Percentiles rank a stretch among this genome's conserved stretches.
Evolutionary conservation across 495 filamentous ascomycete genomes (phyloP).

Genomic region (Bacidia rubella): DNA sequence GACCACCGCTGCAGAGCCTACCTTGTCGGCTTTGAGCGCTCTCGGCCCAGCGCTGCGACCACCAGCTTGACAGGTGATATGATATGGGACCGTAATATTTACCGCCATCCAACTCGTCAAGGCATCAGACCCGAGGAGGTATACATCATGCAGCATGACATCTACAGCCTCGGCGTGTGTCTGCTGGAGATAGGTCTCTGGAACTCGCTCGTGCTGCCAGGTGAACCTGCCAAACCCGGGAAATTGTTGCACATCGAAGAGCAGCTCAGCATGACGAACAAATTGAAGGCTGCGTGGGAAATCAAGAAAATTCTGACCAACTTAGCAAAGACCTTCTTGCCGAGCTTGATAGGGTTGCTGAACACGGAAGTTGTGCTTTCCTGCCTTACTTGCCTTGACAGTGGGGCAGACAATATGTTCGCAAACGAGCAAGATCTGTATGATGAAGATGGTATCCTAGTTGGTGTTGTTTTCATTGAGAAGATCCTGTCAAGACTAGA

Average conservation of each 20-base stretch:
- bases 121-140: constrained; percentile 24
- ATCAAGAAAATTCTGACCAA: constrained; percentile 29
- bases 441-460: constrained; percentile 36
- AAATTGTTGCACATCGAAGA: background rate
- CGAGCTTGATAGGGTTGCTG: constrained; percentile 32
- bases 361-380: constrained; percentile 37
- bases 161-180: constrained; percentile 49
- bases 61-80: background rate
- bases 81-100: constrained; percentile 33
- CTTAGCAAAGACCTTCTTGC: constrained; percentile 27
- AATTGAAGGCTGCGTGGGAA: constrained; percentile 1
- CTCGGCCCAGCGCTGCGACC: constrained; percentile 18
- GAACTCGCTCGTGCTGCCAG: constrained; percentile 29
- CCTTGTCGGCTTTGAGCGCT: constrained; percentile 37
- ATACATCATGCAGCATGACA: constrained; percentile 49
- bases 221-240: background rate
- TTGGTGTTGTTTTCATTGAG: constrained; percentile 40
- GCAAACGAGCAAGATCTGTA: constrained; percentile 23
- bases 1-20: constrained; percentile 19
- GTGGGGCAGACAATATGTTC: constrained; percentile 25
- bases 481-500: too few relatives aligned
- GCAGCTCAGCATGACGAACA: background rate
- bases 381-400: constrained; percentile 46
- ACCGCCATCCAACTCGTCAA: constrained; percentile 38
- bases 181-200: constrained; percentile 51